Conservation (phyloP, 306 rosid genomes). For the Begonia loranthoides region DNA sequence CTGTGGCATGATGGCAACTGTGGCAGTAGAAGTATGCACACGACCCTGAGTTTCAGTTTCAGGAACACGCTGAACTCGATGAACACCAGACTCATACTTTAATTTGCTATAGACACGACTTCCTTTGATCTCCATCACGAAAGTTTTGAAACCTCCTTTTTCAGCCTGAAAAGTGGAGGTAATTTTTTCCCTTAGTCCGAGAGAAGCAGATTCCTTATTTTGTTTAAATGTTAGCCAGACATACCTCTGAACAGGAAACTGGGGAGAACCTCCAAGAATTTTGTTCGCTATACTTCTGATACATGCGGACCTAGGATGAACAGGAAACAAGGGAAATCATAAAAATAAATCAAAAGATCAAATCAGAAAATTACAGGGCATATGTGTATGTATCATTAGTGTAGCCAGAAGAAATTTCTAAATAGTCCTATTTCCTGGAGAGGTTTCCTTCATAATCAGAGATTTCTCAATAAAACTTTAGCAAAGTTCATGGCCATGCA, state of each 20-base stretch:
- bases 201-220: no score
- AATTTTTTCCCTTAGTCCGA: neutral
- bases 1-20: constrained; percentile 99
- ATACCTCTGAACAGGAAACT: constrained; percentile 67
- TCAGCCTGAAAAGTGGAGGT: constrained; percentile 52
- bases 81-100: constrained; percentile 95
- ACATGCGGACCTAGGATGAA: constrained; percentile 64
- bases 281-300: constrained; percentile 74
- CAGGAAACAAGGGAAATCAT: constrained; percentile 7
- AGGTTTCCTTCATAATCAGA: no score
- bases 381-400: neutral
- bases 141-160: constrained; percentile 92
- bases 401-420: constrained; percentile 1
- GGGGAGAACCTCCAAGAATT: constrained; percentile 62
- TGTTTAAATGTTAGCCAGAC: constrained; percentile 4
- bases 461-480: no score
- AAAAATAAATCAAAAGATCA: no score
- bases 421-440: neutral
- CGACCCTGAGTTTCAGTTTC: constrained; percentile 95
- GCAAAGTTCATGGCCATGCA: no score
- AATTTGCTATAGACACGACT: constrained; percentile 82
- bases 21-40: constrained; percentile 96
- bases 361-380: constrained; percentile 3
- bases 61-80: constrained; percentile 98
- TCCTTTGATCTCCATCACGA: constrained; percentile 93